Conservation (phyloP, 1,284 basidiomycete genomes). For the Cystobasidium slooffiae region DNA sequence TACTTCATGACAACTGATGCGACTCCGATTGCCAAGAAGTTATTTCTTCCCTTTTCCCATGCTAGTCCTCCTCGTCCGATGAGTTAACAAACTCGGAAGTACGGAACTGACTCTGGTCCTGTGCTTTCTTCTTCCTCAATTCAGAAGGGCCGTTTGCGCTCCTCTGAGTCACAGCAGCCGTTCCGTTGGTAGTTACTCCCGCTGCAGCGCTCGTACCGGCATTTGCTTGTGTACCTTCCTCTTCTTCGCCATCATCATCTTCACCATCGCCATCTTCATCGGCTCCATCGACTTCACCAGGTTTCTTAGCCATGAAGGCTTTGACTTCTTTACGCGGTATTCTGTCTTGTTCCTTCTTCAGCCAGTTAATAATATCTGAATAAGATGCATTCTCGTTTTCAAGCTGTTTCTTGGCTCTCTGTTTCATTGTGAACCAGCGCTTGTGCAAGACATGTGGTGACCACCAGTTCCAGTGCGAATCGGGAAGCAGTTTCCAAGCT, state of each 20-base stretch:
- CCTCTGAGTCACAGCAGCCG: slow-evolving; percentile 5
- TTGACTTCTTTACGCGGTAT: slow-evolving; percentile 36
- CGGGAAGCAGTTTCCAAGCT: slow-evolving; percentile 42
- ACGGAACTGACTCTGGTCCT: slow-evolving; percentile 15
- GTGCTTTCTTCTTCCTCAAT: neutral
- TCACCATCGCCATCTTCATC: slow-evolving; percentile 15
- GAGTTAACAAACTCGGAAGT: slow-evolving; percentile 29
- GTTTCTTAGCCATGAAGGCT: slow-evolving; percentile 35
- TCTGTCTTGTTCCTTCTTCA: slow-evolving; percentile 35
- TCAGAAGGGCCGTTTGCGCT: neutral
- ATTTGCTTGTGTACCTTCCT: slow-evolving; percentile 9
- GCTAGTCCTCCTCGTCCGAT: slow-evolving; percentile 16
- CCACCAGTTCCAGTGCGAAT: slow-evolving; percentile 44
- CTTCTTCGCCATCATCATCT: neutral
- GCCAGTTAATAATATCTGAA: slow-evolving; percentile 20
- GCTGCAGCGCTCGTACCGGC: slow-evolving; percentile 19
- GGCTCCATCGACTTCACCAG: neutral
- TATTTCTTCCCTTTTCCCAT: neutral
- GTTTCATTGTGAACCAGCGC: slow-evolving; percentile 41
- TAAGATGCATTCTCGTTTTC: slow-evolving; percentile 20
- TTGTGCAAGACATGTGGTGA: slow-evolving; percentile 47
- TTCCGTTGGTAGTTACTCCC: neutral
- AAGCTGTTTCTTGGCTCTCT: neutral
- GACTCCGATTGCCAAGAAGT: neutral
- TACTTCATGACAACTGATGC: too few relatives aligned